Percentiles rank a stretch among this genome's conserved stretches.
Conservation (phyloP, 2,329 filamentous ascomycete species). For the Tolypocladium sp. region DNA sequence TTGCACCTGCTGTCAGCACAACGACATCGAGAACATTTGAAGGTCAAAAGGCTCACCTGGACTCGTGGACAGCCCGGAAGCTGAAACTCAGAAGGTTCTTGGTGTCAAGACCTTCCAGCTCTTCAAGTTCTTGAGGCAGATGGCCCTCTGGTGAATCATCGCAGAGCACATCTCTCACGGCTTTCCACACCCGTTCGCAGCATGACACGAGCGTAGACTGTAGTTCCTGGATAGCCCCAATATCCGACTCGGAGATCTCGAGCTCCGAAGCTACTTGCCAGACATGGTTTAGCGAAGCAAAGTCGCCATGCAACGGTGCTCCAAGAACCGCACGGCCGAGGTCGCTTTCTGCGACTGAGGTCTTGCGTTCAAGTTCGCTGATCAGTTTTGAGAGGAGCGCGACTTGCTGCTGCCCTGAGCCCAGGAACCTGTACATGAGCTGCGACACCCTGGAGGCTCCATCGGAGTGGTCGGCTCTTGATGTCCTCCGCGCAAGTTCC, state of each 20-base stretch:
- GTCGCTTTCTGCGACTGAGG: conserved; percentile 53
- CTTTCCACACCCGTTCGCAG: conserved; percentile 65
- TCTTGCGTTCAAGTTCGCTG: conserved; percentile 52
- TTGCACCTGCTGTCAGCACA: conserved; percentile 20
- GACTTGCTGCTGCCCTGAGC: conserved; percentile 29
- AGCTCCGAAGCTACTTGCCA: conserved; percentile 40
- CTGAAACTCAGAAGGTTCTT: conserved; percentile 92
- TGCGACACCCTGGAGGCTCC: conserved; percentile 73
- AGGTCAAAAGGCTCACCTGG: conserved; percentile 51
- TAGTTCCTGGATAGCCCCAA: conserved; percentile 26
- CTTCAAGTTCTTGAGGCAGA: conserved; percentile 66
- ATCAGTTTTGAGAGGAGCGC: conserved; percentile 50
- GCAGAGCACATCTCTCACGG: conserved; percentile 71
- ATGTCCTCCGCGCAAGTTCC: conserved; percentile 55
- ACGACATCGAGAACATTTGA: neutral
- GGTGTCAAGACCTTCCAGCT: conserved; percentile 62
- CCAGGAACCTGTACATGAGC: conserved; percentile 53
- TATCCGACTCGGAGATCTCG: conserved; percentile 25
- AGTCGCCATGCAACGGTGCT: conserved; percentile 59
- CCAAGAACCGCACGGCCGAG: conserved; percentile 58
- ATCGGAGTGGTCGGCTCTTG: conserved; percentile 85
- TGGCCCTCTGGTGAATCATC: conserved; percentile 92
- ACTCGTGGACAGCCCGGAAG: conserved; percentile 90
- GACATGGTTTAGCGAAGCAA: conserved; percentile 54
- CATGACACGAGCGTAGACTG: conserved; percentile 49